Conservation (phyloP, 2,329 filamentous ascomycete species). For the Capronia coronata region DNA sequence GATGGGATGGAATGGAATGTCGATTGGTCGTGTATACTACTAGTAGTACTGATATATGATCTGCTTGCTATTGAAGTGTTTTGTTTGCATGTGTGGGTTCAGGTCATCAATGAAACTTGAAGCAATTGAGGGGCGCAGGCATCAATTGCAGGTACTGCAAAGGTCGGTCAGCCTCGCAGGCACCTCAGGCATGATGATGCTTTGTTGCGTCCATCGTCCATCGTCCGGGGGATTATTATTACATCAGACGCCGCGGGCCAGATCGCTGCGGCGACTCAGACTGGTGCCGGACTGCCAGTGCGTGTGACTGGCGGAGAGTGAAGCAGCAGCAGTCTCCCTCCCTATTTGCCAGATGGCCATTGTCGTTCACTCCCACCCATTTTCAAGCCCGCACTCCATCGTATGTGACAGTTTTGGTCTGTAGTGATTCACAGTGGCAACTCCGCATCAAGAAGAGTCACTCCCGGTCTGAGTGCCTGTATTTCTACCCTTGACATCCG, state of each 20-base stretch:
- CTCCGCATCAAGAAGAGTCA: background rate
- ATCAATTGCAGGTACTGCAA: background rate
- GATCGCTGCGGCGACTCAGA: background rate
- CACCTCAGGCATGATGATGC: no score
- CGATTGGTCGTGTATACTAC: background rate
- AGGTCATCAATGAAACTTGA: background rate
- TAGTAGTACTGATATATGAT: no score
- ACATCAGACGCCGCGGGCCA: no score
- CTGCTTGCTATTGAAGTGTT: slow-evolving; percentile 1
- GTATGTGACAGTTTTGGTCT: background rate
- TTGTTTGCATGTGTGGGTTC: slow-evolving; percentile 1
- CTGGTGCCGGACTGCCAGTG: background rate
- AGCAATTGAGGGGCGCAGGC: slow-evolving; percentile 7
- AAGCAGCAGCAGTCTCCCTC: background rate
- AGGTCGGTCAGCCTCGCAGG: slow-evolving; percentile 1
- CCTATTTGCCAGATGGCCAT: background rate
- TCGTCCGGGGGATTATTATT: no score
- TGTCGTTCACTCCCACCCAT: background rate
- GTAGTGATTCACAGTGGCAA: slow-evolving; percentile 1
- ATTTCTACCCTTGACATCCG: background rate
- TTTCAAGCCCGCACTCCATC: background rate
- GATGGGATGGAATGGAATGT: background rate
- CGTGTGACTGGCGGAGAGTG: no score
- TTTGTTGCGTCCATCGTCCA: no score
- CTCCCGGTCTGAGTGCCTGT: background rate